A percentile compares a stretch with the other conserved stretches of the same genome.
Evolutionary conservation across 345 rosid species (phyloP).

Genomic region (Eucalyptus marginata): DNA sequence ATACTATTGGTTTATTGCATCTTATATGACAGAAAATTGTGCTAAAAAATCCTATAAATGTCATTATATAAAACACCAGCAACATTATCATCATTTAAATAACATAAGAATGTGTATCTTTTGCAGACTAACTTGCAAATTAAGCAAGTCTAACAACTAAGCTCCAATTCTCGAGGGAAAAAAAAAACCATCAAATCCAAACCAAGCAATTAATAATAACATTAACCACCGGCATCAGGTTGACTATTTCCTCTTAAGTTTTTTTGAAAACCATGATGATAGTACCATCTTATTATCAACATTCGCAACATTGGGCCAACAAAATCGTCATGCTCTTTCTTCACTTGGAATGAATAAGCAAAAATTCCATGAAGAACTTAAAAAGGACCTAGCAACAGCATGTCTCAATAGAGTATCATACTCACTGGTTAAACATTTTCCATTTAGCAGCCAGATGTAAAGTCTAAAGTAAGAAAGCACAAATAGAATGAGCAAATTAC

Average conservation of each 20-base stretch:
- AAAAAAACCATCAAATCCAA: not conserved
- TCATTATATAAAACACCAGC: not conserved
- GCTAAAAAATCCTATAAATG: not conserved
- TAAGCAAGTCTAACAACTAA: not conserved
- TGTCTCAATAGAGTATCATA: not conserved
- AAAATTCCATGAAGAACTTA: not conserved
- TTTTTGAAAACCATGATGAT: not conserved
- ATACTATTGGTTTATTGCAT: not conserved
- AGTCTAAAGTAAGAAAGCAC: not conserved
- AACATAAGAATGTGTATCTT: not conserved
- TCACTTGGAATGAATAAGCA: not conserved
- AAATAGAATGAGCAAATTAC: conserved; percentile 12
- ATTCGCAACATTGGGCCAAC: not conserved
- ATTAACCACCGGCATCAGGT: not conserved
- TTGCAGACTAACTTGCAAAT: not conserved
- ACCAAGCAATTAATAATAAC: not conserved
- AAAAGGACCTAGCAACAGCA: not conserved
- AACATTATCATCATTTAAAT: not conserved
- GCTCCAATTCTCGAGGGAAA: not conserved
- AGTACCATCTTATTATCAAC: not conserved
- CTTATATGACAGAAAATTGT: not conserved
- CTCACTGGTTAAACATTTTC: not conserved
- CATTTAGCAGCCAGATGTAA: not conserved
- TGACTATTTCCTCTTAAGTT: not conserved
- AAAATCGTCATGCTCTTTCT: not conserved